Percentiles rank a stretch among this genome's conserved stretches.
Conservation (phyloP, 306 rosid genomes). For the Pterocarpus santalinus region DNA sequence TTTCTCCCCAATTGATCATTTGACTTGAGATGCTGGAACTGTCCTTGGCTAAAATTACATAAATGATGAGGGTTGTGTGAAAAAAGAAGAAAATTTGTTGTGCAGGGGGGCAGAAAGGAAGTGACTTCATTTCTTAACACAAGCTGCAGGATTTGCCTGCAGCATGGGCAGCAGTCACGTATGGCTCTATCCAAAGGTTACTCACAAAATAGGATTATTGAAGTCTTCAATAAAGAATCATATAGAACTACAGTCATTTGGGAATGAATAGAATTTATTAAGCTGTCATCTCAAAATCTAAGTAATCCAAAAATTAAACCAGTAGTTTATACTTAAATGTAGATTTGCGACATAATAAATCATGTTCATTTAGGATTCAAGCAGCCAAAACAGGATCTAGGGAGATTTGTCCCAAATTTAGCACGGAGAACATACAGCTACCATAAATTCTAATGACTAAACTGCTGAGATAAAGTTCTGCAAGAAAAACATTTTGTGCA, state of each 20-base stretch:
- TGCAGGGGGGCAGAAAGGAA: slow-evolving; percentile 20
- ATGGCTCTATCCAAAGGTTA: slow-evolving; percentile 1
- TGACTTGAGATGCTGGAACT: slow-evolving; percentile 16
- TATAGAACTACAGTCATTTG: slow-evolving; percentile 5
- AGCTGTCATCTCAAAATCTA: slow-evolving; percentile 1
- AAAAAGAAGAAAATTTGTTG: neutral
- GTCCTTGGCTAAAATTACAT: slow-evolving; percentile 8
- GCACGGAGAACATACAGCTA: slow-evolving; percentile 5
- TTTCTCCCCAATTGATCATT: slow-evolving; percentile 1
- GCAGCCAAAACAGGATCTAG: slow-evolving; percentile 13
- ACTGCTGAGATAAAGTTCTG: slow-evolving; percentile 1
- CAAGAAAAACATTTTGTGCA: slow-evolving; percentile 24
- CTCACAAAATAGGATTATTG: neutral
- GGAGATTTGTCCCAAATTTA: slow-evolving; percentile 6
- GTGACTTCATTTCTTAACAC: slow-evolving; percentile 9
- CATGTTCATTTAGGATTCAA: slow-evolving; percentile 22
- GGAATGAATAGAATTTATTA: slow-evolving; percentile 9
- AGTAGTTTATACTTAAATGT: neutral
- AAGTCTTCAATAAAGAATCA: slow-evolving; percentile 10
- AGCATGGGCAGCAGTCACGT: neutral
- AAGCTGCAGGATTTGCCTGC: neutral
- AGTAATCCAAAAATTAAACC: slow-evolving; percentile 1
- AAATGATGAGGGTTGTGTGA: neutral
- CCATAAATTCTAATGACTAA: slow-evolving; percentile 21
- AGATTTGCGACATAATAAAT: neutral